Conservation (phyloP, 768 basidiomycete species). For the Podaxis sp. region DNA sequence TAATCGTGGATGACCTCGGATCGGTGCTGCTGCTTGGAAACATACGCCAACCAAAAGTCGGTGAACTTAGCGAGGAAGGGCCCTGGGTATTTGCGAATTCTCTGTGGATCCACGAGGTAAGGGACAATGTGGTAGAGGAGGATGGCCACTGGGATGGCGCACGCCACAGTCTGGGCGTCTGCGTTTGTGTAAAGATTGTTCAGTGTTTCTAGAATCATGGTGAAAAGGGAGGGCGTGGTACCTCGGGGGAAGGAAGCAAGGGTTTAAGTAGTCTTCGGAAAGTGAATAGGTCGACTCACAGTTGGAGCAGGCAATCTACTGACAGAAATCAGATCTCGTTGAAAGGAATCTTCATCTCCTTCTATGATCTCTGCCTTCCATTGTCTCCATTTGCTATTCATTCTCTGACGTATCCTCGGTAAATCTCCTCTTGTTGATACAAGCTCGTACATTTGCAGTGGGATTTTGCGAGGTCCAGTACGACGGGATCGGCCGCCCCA, state of each 20-base stretch:
- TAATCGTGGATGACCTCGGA: constrained; percentile 71
- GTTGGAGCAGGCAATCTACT: neutral
- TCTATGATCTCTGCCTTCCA: neutral
- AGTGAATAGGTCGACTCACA: neutral
- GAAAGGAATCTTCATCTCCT: neutral
- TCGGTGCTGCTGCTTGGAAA: constrained; percentile 63
- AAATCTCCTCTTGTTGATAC: neutral
- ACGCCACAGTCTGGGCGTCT: neutral
- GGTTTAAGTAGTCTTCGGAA: constrained; percentile 6
- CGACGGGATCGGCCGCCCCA: constrained; percentile 4
- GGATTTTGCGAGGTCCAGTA: neutral
- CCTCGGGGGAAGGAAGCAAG: neutral
- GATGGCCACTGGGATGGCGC: constrained; percentile 25
- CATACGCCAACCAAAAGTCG: constrained; percentile 69
- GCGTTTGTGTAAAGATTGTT: neutral
- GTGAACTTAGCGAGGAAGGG: constrained; percentile 71
- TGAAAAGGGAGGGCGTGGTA: neutral
- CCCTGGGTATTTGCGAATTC: constrained; percentile 61
- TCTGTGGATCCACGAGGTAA: constrained; percentile 57
- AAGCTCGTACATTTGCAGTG: neutral
- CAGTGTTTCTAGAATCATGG: constrained; percentile 1
- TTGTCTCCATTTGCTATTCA: neutral
- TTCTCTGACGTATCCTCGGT: neutral
- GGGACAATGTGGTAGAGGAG: constrained; percentile 39
- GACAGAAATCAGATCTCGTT: neutral